Evolutionary conservation across 2,329 filamentous ascomycete genomes (phyloP), one percentile per base, ranked within the genome.

Genomic region (Alternaria sp.): DNA sequence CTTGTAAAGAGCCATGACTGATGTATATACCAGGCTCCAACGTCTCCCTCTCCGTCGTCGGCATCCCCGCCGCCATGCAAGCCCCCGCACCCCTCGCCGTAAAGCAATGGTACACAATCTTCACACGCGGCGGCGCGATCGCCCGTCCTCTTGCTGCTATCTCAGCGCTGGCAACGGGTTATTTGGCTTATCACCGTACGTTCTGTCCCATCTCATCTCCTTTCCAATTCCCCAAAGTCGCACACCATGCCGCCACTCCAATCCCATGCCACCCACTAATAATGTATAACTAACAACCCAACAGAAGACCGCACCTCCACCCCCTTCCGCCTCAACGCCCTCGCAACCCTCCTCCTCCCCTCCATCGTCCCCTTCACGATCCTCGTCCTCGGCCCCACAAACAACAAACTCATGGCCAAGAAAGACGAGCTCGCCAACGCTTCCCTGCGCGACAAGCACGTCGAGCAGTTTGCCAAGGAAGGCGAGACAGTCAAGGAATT

Each of bases 1-100:
- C n/a, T n/a, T n/a, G n/a, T n/a, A n/a, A n/a, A n/a, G n/a, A n/a
- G n/a, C n/a, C n/a, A n/a, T n/a, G n/a, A n/a, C n/a, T n/a, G n/a
- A n/a, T n/a, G n/a, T n/a, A n/a, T n/a, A 14, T 12, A 18, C 15
- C 12, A 64, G 62, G 62, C 51, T 50, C 28, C 37, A 61, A 54
- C 7, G 58, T 57, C 37, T 60, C 46, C 23, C 66, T 78, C 57
- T 87, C 85, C 6, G 69, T 80, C 71, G 78, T 82, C 61, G 65
- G 80, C n/a, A 71, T 87, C 2, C 87, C 87, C 2, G 82, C 85
- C 44, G 76, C 89, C 9, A 82, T 89, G 61, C 81, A 86, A 62
- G 84, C 86, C 0, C 88, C 88, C 1, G 82, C 85, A 1, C 84
- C 84, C 2, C 77, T 88, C 11, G 83, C 88, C 64, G 84, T 86